These are phyloP conservation scores for Lactarius sanguifluus DNA, from an alignment of 768 basidiomycete species.

Conservation along the genomic window DNA sequence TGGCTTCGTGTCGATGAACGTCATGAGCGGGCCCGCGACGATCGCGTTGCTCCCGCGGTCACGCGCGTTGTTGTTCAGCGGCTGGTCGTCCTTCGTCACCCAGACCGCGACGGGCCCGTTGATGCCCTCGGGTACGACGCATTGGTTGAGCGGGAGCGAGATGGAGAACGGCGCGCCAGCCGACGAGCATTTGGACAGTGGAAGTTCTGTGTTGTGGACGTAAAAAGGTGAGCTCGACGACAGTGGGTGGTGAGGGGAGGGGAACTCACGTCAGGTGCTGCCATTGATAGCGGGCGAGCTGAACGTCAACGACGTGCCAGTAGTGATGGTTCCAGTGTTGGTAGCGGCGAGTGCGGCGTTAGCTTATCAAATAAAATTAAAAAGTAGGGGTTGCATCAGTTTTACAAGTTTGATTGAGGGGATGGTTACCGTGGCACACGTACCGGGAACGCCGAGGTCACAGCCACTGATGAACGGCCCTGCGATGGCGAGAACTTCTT, in stretches of 20 bases:
- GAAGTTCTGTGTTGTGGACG: conserved; percentile 42
- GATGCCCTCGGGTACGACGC: conserved; percentile 63
- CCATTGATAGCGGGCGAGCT: conserved; percentile 55
- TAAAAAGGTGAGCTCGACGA: background rate
- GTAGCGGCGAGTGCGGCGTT: conserved; percentile 62
- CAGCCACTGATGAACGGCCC: conserved; percentile 69
- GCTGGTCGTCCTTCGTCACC: conserved; percentile 62
- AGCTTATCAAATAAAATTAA: conserved; percentile 38
- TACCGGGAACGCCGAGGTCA: conserved; percentile 56
- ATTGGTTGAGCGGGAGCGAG: conserved; percentile 56
- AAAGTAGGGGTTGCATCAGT: background rate
- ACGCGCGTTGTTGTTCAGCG: conserved; percentile 59
- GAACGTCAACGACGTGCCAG: conserved; percentile 66
- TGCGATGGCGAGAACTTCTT: conserved; percentile 70
- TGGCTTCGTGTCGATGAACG: conserved; percentile 61
- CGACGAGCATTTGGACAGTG: conserved; percentile 78
- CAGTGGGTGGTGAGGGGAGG: background rate
- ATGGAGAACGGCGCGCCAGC: conserved; percentile 56
- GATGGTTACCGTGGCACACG: conserved; percentile 26
- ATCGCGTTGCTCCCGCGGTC: conserved; percentile 54
- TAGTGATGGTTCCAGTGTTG: conserved; percentile 54
- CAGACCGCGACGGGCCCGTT: conserved; percentile 76
- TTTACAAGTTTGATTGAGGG: background rate
- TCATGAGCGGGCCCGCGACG: conserved; percentile 69
- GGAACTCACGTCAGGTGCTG: conserved; percentile 44